Evolutionary conservation across 2,329 filamentous ascomycete genomes (phyloP).

Genomic region (Pseudogymnoascus pannorum): DNA sequence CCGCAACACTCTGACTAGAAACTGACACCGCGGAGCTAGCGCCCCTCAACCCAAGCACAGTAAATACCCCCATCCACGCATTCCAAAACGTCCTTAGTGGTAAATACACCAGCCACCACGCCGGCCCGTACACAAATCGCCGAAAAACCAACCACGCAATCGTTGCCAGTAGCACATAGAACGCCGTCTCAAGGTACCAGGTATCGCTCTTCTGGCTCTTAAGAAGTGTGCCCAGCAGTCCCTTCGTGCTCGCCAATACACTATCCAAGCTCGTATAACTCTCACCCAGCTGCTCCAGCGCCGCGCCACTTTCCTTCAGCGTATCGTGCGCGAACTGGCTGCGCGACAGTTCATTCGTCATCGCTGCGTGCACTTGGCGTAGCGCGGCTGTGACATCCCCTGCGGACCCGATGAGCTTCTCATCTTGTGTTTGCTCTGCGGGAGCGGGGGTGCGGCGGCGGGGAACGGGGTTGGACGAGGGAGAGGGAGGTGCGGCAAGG

Average conservation of each 20-base stretch:
- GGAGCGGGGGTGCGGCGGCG: constrained; percentile 31
- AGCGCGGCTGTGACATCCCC: constrained; percentile 79
- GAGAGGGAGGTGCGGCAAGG: constrained; percentile 40
- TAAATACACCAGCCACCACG: constrained; percentile 83
- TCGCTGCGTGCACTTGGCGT: constrained; percentile 76
- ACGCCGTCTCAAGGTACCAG: constrained; percentile 89
- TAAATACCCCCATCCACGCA: constrained; percentile 47
- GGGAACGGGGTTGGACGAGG: constrained; percentile 25
- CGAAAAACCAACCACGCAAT: constrained; percentile 82
- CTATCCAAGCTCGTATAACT: constrained; percentile 74
- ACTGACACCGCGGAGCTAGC: constrained; percentile 20
- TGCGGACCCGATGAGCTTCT: constrained; percentile 67
- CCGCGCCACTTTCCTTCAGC: constrained; percentile 73
- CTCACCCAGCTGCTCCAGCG: constrained; percentile 72
- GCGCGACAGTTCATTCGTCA: constrained; percentile 75
- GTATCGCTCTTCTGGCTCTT: constrained; percentile 92
- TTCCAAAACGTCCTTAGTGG: constrained; percentile 65
- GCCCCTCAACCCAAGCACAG: constrained; percentile 38
- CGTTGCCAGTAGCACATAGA: constrained; percentile 73
- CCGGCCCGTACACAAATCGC: constrained; percentile 76
- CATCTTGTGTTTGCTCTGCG: constrained; percentile 46
- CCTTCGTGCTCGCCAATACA: constrained; percentile 65
- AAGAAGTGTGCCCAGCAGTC: constrained; percentile 70
- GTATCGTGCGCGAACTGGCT: constrained; percentile 88
- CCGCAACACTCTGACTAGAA: constrained; percentile 10